Percentiles rank a stretch among this genome's conserved stretches.
Conservation (phyloP, 2,329 filamentous ascomycete genomes). For the Fusarium tuaranense region DNA sequence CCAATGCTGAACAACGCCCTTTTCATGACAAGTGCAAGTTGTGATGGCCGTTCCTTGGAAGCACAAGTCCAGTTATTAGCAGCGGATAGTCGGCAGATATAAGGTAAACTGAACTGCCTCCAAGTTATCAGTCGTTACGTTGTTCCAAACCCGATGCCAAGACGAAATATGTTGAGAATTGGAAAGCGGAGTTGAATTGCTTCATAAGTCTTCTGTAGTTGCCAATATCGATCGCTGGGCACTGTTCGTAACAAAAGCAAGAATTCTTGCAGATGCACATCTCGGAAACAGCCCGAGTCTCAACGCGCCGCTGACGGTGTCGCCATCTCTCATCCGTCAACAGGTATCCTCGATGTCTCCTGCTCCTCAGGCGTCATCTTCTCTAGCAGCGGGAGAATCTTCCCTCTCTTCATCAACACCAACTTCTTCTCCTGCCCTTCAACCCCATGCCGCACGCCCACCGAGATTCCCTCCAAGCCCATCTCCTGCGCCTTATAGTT, state of each 20-base stretch:
- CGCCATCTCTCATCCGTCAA: conserved; percentile 1
- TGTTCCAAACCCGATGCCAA: not conserved
- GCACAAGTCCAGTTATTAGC: not conserved
- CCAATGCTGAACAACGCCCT: not conserved
- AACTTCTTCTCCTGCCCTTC: conserved; percentile 53
- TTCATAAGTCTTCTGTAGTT: not conserved
- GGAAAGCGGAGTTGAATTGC: not conserved
- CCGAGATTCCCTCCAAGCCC: conserved; percentile 71
- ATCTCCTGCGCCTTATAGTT: conserved; percentile 72
- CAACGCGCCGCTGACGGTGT: not conserved
- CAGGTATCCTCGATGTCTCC: conserved; percentile 1
- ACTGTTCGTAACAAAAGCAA: not conserved
- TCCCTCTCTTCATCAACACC: conserved; percentile 65
- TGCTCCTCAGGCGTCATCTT: conserved; percentile 4
- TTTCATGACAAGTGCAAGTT: not conserved
- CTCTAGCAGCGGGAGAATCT: conserved; percentile 46
- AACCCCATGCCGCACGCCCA: conserved; percentile 58
- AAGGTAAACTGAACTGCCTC: too few species aligned
- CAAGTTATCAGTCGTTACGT: too few species aligned
- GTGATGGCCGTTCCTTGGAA: not conserved
- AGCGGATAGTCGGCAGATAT: too few species aligned
- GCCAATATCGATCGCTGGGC: not conserved
- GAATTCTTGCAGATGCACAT: not conserved
- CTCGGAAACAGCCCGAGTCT: not conserved
- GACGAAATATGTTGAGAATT: not conserved